Conservation (phyloP, 345 rosid species). For the Pistacia atlantica region DNA sequence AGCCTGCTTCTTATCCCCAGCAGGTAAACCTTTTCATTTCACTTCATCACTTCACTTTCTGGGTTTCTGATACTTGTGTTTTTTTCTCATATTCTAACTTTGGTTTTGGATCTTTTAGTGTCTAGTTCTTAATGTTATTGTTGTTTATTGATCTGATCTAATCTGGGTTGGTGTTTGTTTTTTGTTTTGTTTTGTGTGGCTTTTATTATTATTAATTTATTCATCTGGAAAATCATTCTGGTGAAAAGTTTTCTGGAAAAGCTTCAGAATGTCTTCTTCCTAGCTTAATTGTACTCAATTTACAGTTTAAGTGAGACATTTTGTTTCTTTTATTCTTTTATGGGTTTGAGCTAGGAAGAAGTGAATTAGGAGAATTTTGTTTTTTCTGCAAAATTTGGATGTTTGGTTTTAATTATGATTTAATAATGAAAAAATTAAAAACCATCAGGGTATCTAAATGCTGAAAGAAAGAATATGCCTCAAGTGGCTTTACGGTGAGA, state of each 20-base stretch:
- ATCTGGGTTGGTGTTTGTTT: conserved; percentile 23
- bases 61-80: not conserved
- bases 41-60: not conserved
- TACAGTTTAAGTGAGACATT: not conserved
- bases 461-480: not conserved
- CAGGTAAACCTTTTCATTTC: conserved; percentile 49
- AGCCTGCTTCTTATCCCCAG: conserved; percentile 57
- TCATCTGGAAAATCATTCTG: not conserved
- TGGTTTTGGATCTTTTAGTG: not conserved
- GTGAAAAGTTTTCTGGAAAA: not conserved
- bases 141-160: conserved; percentile 15
- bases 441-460: not conserved
- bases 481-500: not conserved
- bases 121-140: conserved; percentile 4
- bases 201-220: not conserved
- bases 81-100: not conserved
- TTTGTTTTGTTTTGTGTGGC: not conserved
- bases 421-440: not conserved
- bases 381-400: not conserved
- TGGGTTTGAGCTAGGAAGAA: not conserved
- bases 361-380: not conserved
- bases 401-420: not conserved
- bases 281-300: not conserved
- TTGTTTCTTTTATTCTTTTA: not conserved
- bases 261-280: conserved; percentile 2